phyloP scores from a whole-genome alignment of 805 yeast species.

The Saccharomycopsis guyanensis region DNA sequence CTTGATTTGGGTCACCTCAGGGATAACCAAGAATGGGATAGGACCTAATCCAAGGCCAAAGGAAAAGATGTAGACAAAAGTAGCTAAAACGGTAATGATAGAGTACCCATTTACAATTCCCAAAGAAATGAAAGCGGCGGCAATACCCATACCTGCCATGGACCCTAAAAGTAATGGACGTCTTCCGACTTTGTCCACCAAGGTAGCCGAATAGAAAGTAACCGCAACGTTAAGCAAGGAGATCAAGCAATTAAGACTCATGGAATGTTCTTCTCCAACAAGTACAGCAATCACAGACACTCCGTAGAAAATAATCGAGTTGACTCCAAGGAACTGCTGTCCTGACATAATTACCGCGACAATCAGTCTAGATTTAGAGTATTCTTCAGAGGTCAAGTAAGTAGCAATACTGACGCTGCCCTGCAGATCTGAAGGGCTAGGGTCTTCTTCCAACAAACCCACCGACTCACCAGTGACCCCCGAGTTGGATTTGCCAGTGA shows the following conservation, averaged over 20 bases:
- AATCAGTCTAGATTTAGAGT: slow-evolving; percentile 35
- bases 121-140: slow-evolving; percentile 54
- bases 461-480: background rate
- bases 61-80: slow-evolving; percentile 67
- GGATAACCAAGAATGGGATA: slow-evolving; percentile 80
- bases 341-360: slow-evolving; percentile 69
- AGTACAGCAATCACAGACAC: slow-evolving; percentile 69
- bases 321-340: slow-evolving; percentile 91
- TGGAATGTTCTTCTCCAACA: slow-evolving; percentile 59
- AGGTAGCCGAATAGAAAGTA: slow-evolving; percentile 65
- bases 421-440: background rate
- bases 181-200: slow-evolving; percentile 73
- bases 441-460: slow-evolving; percentile 3
- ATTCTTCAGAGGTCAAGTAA: slow-evolving; percentile 12
- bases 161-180: slow-evolving; percentile 64
- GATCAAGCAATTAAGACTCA: slow-evolving; percentile 65
- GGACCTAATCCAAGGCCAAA: slow-evolving; percentile 95
- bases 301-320: slow-evolving; percentile 89
- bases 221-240: slow-evolving; percentile 68
- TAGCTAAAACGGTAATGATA: slow-evolving; percentile 48
- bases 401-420: background rate
- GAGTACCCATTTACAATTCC: slow-evolving; percentile 51
- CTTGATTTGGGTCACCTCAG: slow-evolving; percentile 79
- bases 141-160: slow-evolving; percentile 57
- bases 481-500: background rate